Evolutionary conservation across 805 yeast genomes (phyloP), one percentile per base, ranked within the genome.

Genomic region (Candida parachauliodes): DNA sequence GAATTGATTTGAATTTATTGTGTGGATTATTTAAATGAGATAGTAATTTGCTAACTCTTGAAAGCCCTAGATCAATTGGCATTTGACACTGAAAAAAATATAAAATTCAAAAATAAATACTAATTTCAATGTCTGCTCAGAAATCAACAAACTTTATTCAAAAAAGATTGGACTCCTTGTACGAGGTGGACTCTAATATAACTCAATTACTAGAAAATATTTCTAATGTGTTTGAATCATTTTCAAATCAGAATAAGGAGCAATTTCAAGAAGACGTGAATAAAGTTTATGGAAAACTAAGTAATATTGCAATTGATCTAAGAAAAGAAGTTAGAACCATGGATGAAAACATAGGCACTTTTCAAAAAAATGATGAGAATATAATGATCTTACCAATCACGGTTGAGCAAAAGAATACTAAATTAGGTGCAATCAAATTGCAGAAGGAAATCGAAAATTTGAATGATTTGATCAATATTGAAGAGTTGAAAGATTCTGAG

Each of bases 1-100:
- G 98, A n/a, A 93, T 65, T 0, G 88, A 79, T 43, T 76, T 75
- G 51, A 78, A 77, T 4, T 62, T 48, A 11, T 55, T 44, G 27
- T 87, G 93, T 0, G 96, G 97, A 48, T 79, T 75, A 0, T 87
- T 88, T 15, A 88, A 62, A 25, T 52, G 51, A 18, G 46, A 45
- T 7, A 68, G 57, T 17, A 68, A 55, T 31, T 47, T 51, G 3
- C 51, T 36, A 7, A 68, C 55, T 34, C 74, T 48, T 3, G 59
- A 42, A 14, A 68, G 52, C 7, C 69, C 70, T 29, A 68, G 48
- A 40, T 65, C 69, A 30, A 68, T 68, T 9, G 65, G 63, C 68
- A 63, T 62, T 18, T 16, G 14, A 14, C 14, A 11, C 16, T 20
- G 21, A 20, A 14, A 16, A 21, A 28, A 33, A 39, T 21, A 31